These are phyloP conservation scores for Tritrichomonas foetus DNA, from an alignment of 208 protist genomes.

Conservation along the genomic window DNA sequence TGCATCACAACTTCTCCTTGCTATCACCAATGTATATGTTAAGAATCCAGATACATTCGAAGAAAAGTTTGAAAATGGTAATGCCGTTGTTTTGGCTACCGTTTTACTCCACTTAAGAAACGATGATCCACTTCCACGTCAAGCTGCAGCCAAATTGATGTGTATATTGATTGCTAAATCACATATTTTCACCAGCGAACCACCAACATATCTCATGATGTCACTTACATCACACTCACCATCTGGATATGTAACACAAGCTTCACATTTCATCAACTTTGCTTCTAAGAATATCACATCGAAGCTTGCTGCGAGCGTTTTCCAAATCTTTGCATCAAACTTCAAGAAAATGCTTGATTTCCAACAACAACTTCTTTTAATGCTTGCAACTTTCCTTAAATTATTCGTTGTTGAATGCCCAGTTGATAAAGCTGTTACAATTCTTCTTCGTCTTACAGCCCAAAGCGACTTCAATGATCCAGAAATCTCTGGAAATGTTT, in stretches of 20 bases:
- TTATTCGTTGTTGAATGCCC: background rate
- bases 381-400: background rate
- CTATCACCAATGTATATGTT: background rate
- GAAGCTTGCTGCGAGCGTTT: background rate
- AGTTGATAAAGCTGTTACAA: background rate
- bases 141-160: background rate
- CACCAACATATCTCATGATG: background rate
- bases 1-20: background rate
- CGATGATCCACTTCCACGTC: background rate
- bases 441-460: background rate
- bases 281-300: background rate
- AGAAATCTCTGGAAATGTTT: background rate
- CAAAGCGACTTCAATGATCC: background rate
- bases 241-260: background rate
- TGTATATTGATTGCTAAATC: background rate
- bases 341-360: background rate
- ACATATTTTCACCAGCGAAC: background rate
- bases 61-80: background rate
- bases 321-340: background rate
- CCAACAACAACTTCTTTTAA: background rate
- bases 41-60: background rate
- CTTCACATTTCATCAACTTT: background rate
- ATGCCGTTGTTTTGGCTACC: background rate
- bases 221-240: background rate
- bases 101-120: background rate